Conservation (phyloP, 2,329 filamentous ascomycete species). For the Fusarium metavorans region DNA sequence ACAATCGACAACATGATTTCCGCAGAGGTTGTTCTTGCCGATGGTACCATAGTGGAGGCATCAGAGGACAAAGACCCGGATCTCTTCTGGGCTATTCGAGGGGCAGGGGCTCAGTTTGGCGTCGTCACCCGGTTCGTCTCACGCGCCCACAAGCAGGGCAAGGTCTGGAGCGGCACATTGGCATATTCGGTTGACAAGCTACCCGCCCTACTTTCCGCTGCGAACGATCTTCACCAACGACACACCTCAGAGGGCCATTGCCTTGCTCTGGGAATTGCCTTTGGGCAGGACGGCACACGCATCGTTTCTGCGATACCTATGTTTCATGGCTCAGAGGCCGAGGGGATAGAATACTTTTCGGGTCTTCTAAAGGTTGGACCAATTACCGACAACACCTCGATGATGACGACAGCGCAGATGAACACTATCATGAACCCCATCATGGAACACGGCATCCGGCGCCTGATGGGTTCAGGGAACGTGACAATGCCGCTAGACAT, state of each 20-base stretch:
- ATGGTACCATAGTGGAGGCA: slow-evolving; percentile 51
- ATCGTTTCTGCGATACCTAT: slow-evolving; percentile 37
- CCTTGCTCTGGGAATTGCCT: slow-evolving; percentile 41
- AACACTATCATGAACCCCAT: slow-evolving; percentile 43
- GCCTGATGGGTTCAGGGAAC: slow-evolving; percentile 43
- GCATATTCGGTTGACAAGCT: slow-evolving; percentile 42
- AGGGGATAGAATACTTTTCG: slow-evolving; percentile 38
- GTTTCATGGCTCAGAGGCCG: slow-evolving; percentile 31
- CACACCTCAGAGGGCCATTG: slow-evolving; percentile 37
- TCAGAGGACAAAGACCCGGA: slow-evolving; percentile 56
- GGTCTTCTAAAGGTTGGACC: slow-evolving; percentile 24
- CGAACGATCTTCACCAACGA: slow-evolving; percentile 37
- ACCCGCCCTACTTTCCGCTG: slow-evolving; percentile 36
- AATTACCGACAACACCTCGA: slow-evolving; percentile 14
- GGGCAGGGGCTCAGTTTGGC: slow-evolving; percentile 60
- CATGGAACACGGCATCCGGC: slow-evolving; percentile 41
- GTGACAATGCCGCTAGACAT: slow-evolving; percentile 51
- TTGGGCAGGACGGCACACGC: slow-evolving; percentile 27
- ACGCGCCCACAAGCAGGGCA: slow-evolving; percentile 43
- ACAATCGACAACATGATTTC: slow-evolving; percentile 57
- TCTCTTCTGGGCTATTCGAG: slow-evolving; percentile 63
- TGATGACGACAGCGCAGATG: slow-evolving; percentile 38
- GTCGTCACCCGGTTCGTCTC: slow-evolving; percentile 54
- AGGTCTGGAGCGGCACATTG: slow-evolving; percentile 49
- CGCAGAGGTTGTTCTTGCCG: slow-evolving; percentile 53